phyloP scores from a whole-genome alignment of 1,284 basidiomycete species.

The Pseudozyma flocculosa region DNA sequence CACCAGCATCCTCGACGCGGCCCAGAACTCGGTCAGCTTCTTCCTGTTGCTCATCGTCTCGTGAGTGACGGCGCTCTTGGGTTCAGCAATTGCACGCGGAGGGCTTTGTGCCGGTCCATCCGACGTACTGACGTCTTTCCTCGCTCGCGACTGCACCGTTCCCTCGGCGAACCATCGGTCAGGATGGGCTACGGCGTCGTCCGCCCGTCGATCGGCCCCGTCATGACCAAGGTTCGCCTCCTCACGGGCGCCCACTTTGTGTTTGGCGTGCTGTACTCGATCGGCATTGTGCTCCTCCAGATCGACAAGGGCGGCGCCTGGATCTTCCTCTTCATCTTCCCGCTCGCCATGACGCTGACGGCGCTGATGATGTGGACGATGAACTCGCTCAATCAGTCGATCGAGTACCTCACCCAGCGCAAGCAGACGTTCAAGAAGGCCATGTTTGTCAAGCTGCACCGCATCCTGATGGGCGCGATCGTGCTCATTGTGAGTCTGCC shows the following conservation, averaged over 20 bases:
- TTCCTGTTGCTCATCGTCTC: slow-evolving; percentile 87
- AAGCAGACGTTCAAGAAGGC: slow-evolving; percentile 51
- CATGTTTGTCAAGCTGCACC: slow-evolving; percentile 68
- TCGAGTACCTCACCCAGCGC: slow-evolving; percentile 46
- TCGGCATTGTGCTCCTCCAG: slow-evolving; percentile 64
- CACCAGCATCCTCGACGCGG: slow-evolving; percentile 76
- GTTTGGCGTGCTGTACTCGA: slow-evolving; percentile 74
- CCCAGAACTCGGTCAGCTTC: slow-evolving; percentile 87
- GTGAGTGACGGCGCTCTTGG: too few species aligned
- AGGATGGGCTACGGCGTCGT: slow-evolving; percentile 56
- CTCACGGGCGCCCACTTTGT: slow-evolving; percentile 82
- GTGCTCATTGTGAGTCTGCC: slow-evolving; percentile 72
- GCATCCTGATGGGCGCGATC: slow-evolving; percentile 81
- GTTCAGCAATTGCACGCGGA: too few species aligned
- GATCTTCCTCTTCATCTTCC: slow-evolving; percentile 69
- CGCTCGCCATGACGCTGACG: slow-evolving; percentile 87
- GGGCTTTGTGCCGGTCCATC: too few species aligned
- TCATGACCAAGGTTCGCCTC: slow-evolving; percentile 75
- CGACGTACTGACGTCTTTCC: too few species aligned
- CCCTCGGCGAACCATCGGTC: too few species aligned
- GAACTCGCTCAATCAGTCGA: slow-evolving; percentile 48
- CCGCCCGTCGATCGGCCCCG: slow-evolving; percentile 72
- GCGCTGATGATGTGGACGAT: slow-evolving; percentile 86
- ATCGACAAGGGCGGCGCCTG: slow-evolving; percentile 66
- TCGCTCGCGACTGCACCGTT: too few species aligned